Base-by-base conservation (phyloP, 768 basidiomycete genomes). In the Termitomyces heimii region DNA sequence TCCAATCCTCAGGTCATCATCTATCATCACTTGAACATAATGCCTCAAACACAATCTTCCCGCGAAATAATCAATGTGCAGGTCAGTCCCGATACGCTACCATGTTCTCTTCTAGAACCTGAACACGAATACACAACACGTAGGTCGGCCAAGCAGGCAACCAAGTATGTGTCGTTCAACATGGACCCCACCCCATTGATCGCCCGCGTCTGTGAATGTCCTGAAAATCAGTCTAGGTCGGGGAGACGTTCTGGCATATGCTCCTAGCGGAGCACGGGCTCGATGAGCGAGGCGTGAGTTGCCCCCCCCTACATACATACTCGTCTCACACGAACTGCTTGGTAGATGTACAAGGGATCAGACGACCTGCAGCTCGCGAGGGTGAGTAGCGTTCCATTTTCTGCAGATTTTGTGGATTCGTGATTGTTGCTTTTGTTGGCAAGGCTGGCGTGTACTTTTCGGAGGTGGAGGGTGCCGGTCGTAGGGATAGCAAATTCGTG, bases 181-280 rank as follows among this genome's bases (percentile, higher is more conserved):
- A 56, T 44, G 16, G 53, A 37, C 45, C 45, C 39, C 60, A 59
- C 58, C 58, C 45, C 50, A 62, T 65, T 86, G 83, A 87, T 87
- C 29, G 84, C 87, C 87, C 61, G 88, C 87, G 65, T 85, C 86
- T 71, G 56, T 53, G 52, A 63, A 61, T 60, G 67, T 57, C 59
- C 54, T 59, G 49, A 53, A 67, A 58, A 51, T 52, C 48, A 57
- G 39, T 46, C n/a, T 67, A 78, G 77, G 82, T 91, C 44, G 92
- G 93, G 53, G 89, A 91, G 65, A 80, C 81, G 45, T 98, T 96
- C 71, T 97, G 94, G 94, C 78, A 86, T 58, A 85, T 88, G 81
- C 82, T 96, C 56, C 78, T 97, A 24, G 82, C 84, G 16, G 92
- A 94, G 73, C 93, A 94, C 69, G 93, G 92, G 0, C 77, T 94